These are phyloP conservation scores for Boletus semigastroideus DNA, from an alignment of 1,284 basidiomycete species.

Conservation along the genomic window DNA sequence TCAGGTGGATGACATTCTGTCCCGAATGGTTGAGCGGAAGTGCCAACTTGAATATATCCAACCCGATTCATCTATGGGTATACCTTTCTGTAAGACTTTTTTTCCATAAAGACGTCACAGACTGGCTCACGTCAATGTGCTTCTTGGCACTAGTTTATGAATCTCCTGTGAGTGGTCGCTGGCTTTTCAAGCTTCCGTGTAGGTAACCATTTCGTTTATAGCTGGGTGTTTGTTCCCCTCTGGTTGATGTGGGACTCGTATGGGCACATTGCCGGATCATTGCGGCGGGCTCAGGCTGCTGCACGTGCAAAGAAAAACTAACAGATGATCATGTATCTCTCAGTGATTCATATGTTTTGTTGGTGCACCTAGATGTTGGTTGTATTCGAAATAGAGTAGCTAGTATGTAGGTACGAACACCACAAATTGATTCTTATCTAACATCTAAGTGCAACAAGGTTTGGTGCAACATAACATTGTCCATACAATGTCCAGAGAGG, in stretches of 20 bases:
- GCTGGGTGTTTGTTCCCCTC: constrained; percentile 77
- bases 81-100: constrained; percentile 46
- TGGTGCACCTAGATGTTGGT: no score
- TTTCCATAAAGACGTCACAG: background rate
- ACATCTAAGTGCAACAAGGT: background rate
- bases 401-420: background rate
- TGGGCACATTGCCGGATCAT: constrained; percentile 56
- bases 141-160: constrained; percentile 62
- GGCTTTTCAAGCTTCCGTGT: background rate
- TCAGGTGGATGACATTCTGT: constrained; percentile 81
- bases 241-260: constrained; percentile 79
- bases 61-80: constrained; percentile 57
- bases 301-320: constrained; percentile 41
- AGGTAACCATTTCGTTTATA: constrained; percentile 33
- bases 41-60: constrained; percentile 67
- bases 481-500: constrained; percentile 12
- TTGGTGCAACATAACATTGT: constrained; percentile 5
- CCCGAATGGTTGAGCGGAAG: constrained; percentile 82
- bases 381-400: background rate
- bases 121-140: constrained; percentile 3
- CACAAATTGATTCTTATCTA: background rate
- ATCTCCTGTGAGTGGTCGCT: constrained; percentile 57
- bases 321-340: background rate
- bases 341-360: background rate
- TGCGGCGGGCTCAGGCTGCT: constrained; percentile 46